Conservation (phyloP, 768 basidiomycete species). For the Termitomyces sp. region DNA sequence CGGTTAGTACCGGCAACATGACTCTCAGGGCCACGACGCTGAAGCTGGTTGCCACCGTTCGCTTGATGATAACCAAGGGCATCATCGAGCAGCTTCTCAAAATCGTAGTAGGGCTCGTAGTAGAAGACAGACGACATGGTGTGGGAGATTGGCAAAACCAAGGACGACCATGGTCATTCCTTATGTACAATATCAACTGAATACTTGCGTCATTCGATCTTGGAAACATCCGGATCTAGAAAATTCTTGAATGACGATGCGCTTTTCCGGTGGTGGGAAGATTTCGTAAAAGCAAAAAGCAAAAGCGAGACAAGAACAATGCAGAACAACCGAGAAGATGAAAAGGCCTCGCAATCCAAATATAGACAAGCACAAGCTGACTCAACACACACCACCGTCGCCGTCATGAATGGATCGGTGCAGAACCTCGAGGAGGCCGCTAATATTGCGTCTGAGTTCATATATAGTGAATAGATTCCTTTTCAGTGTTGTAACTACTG, state of each 20-base stretch:
- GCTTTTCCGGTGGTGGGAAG: too few species aligned
- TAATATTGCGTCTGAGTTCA: constrained; percentile 51
- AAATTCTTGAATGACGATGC: neutral
- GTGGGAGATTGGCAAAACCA: neutral
- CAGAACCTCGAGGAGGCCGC: constrained; percentile 52
- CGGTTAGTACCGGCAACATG: constrained; percentile 8
- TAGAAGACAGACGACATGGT: constrained; percentile 25
- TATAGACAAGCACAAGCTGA: constrained; percentile 9
- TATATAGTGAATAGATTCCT: constrained; percentile 39
- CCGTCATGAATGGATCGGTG: constrained; percentile 23
- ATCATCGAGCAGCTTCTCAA: constrained; percentile 42
- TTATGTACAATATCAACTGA: neutral
- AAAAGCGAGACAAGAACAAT: neutral
- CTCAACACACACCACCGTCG: constrained; percentile 3
- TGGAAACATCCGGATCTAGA: neutral
- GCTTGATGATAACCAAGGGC: constrained; percentile 21
- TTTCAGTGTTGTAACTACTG: neutral
- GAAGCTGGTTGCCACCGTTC: constrained; percentile 5
- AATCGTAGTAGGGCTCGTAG: constrained; percentile 40
- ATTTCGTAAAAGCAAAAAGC: neutral
- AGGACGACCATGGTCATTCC: neutral
- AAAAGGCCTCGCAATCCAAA: constrained; percentile 1
- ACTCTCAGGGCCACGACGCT: constrained; percentile 9
- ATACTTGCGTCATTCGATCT: constrained; percentile 5
- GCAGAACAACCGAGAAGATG: neutral